Base-by-base conservation (phyloP, 257 asterid species). In the Penstemon eatonii region DNA sequence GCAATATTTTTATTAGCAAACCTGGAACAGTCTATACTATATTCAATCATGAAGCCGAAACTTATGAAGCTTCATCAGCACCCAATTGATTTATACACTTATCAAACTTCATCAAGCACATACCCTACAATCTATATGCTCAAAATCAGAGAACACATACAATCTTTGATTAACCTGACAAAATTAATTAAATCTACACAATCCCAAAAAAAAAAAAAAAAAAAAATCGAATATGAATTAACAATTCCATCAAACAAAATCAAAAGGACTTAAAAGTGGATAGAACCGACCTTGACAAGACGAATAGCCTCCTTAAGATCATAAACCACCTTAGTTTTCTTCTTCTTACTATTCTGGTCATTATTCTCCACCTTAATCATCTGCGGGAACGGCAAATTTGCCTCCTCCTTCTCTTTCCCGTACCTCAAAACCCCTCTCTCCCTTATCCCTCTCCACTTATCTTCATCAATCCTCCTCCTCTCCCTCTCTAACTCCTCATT, bases 251-350 rank as follows among this genome's bases (percentile, higher is more conserved):
- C 8, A 7, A 62, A 54, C 55, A 56, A 5, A 9, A 40, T 52
- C 41, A 25, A 38, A 7, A 6, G 4, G 51, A 36, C 4, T 37
- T 37, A n/a, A 66, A 11, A 46, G 54, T 10, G 18, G 59, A 69
- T 73, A 60, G 66, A 83, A 84, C 75, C 49, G 81, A 93, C 99
- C 99, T 93, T 93, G 42, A 81, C 87, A 5, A 84, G 87, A 5
- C 80, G 86, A 80, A 93, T 81, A 18, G 96, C 99, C 58, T 93
- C 99, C 80, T 86, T 94, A 65, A 94, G 91, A 84, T 91, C 99
- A 75, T 89, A 89, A 61, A 85, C 66, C 68, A 68, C 72, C 80
- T 84, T 89, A 65, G 62, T 80, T 58, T 89, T 91, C 85, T 81
- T 82, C 85, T 82, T 83, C 57, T 63, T 25, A 61, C 50, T 69